Percentiles rank a stretch among this genome's conserved stretches.
These are phyloP conservation scores for Tanacetum coccineum DNA, from an alignment of 129 eudicot species.

Conservation along the genomic window DNA sequence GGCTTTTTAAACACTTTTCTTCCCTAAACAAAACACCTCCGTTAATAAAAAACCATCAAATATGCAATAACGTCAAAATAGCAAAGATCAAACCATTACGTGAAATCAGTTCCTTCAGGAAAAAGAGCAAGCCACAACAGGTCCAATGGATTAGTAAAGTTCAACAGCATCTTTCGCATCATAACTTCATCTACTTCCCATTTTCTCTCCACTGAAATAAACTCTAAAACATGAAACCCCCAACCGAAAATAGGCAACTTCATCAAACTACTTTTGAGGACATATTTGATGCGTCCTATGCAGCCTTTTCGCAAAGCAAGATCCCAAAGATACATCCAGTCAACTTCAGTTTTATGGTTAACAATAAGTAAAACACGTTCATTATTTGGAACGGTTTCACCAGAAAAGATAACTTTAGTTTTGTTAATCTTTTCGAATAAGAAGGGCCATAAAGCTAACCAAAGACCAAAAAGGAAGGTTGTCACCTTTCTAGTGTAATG, in stretches of 20 bases:
- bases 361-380: constrained; percentile 77
- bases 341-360: constrained; percentile 95
- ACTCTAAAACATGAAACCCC: constrained; percentile 85
- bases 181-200: constrained; percentile 77
- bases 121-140: constrained; percentile 85
- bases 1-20: constrained; percentile 66
- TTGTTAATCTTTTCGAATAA: constrained; percentile 79
- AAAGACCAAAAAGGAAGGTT: constrained; percentile 59
- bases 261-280: constrained; percentile 85
- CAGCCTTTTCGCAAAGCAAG: constrained; percentile 78
- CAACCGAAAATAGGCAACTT: constrained; percentile 81
- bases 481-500: constrained; percentile 61
- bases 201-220: constrained; percentile 77
- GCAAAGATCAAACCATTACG: constrained; percentile 39
- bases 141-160: constrained; percentile 46
- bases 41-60: neutral
- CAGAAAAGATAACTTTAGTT: constrained; percentile 72
- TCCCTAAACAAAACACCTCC: constrained; percentile 35
- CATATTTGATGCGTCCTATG: constrained; percentile 69
- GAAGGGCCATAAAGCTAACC: constrained; percentile 91
- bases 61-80: constrained; percentile 1
- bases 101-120: constrained; percentile 91
- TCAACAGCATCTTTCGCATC: constrained; percentile 56
- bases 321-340: constrained; percentile 96
- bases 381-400: constrained; percentile 59